phyloP scores from a whole-genome alignment of 169 alveolate genomes.

The Theileria annulata region DNA sequence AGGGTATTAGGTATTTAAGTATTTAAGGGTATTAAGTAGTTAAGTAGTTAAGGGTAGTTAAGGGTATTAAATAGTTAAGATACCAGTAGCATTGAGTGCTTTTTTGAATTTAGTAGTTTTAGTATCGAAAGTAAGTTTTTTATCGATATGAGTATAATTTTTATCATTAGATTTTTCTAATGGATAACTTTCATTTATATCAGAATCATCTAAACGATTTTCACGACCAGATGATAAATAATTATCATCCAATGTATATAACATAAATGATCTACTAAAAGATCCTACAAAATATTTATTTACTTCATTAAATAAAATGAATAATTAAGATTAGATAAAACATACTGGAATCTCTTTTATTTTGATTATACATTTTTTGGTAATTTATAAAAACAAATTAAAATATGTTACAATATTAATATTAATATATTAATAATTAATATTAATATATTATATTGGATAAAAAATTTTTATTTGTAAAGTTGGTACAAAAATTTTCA shows the following conservation, averaged over 20 bases:
- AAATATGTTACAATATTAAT: too few species aligned
- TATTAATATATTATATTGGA: too few species aligned
- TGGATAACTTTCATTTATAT: background rate
- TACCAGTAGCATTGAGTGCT: background rate
- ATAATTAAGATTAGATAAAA: too few species aligned
- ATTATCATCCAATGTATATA: background rate
- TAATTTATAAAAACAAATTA: too few species aligned
- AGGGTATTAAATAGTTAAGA: background rate
- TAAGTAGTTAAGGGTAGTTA: too few species aligned
- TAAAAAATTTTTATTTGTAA: too few species aligned
- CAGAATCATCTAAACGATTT: background rate
- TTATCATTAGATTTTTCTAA: background rate
- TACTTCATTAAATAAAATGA: background rate
- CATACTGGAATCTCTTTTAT: too few species aligned
- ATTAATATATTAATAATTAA: too few species aligned
- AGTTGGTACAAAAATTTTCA: too few species aligned
- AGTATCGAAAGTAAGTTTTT: background rate
- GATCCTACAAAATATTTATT: background rate
- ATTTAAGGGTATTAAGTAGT: too few species aligned
- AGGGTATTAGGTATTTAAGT: too few species aligned
- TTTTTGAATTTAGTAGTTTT: background rate
- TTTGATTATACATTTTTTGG: too few species aligned
- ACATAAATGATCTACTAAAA: background rate
- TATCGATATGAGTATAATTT: background rate
- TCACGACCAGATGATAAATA: background rate